phyloP scores from a whole-genome alignment of 345 rosid species.

The Theobroma cacao region DNA sequence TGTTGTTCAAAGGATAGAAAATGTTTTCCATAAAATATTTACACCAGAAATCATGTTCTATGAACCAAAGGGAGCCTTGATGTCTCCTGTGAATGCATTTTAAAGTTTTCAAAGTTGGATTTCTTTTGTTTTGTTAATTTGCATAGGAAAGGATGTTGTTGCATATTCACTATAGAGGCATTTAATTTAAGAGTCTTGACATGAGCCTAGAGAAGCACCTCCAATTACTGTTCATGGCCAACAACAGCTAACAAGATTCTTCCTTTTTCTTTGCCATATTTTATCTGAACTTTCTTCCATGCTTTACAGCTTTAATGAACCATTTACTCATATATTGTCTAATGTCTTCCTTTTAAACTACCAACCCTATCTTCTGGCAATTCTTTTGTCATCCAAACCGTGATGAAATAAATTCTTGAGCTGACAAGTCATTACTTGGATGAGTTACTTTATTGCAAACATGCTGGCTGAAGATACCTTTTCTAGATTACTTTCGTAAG shows the following conservation, averaged over 20 bases:
- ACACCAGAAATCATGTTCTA: not conserved
- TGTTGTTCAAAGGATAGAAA: not conserved
- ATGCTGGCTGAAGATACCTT: not conserved
- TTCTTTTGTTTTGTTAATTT: not conserved
- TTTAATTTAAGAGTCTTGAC: not conserved
- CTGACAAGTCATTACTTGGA: not conserved
- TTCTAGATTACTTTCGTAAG: not conserved
- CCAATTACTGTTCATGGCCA: not conserved
- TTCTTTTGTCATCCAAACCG: not conserved
- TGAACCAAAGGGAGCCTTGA: not conserved
- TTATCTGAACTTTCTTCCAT: not conserved
- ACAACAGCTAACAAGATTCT: not conserved
- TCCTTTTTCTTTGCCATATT: not conserved
- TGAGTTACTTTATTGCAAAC: not conserved
- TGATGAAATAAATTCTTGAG: not conserved
- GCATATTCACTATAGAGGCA: not conserved
- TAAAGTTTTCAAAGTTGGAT: not conserved
- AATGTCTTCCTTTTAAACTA: not conserved
- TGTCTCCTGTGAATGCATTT: not conserved
- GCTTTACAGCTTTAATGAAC: not conserved
- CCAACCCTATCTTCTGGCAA: not conserved
- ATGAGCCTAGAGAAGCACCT: not conserved
- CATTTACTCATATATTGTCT: not conserved
- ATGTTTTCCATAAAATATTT: not conserved
- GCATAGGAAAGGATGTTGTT: not conserved